A percentile compares a stretch with the other conserved stretches of the same genome.
Evolutionary conservation across 805 yeast genomes (phyloP).

Genomic region (Pichia heedii): DNA sequence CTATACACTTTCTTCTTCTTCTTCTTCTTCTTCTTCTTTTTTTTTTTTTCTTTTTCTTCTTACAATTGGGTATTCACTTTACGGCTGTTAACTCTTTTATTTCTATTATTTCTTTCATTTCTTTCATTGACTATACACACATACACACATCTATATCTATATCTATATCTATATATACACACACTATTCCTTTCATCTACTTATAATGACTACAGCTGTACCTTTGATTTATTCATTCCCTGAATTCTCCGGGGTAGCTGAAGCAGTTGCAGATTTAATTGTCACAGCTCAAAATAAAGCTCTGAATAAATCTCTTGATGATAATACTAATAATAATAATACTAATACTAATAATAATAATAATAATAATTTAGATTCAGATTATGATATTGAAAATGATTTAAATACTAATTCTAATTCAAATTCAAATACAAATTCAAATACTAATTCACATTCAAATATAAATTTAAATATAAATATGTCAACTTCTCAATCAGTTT

Average conservation of each 20-base stretch:
- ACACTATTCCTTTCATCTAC: background rate
- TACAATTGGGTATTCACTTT: too few relatives aligned
- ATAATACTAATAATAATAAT: background rate
- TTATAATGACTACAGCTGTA: slow-evolving; percentile 80
- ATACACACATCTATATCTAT: too few relatives aligned
- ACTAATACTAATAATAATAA: background rate
- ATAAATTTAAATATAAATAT: too few relatives aligned
- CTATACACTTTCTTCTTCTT: too few relatives aligned
- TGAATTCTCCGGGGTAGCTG: slow-evolving; percentile 84
- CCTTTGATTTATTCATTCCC: slow-evolving; percentile 92
- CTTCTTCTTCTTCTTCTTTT: too few relatives aligned
- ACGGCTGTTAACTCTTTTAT: too few relatives aligned
- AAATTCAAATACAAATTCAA: background rate
- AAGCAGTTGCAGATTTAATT: slow-evolving; percentile 93
- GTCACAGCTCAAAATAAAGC: slow-evolving; percentile 79
- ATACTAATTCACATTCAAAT: too few relatives aligned
- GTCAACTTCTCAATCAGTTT: slow-evolving; percentile 13
- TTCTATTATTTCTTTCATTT: too few relatives aligned
- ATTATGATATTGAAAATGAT: background rate
- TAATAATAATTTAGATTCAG: too few relatives aligned
- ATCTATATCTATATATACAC: too few relatives aligned
- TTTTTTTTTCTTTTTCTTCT: too few relatives aligned
- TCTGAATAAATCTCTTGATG: slow-evolving; percentile 20
- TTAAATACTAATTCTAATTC: background rate
- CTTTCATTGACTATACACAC: too few relatives aligned